These are phyloP conservation scores for Phytophthora boehmeriae DNA, from an alignment of 352 stramenopile species.

Conservation along the genomic window DNA sequence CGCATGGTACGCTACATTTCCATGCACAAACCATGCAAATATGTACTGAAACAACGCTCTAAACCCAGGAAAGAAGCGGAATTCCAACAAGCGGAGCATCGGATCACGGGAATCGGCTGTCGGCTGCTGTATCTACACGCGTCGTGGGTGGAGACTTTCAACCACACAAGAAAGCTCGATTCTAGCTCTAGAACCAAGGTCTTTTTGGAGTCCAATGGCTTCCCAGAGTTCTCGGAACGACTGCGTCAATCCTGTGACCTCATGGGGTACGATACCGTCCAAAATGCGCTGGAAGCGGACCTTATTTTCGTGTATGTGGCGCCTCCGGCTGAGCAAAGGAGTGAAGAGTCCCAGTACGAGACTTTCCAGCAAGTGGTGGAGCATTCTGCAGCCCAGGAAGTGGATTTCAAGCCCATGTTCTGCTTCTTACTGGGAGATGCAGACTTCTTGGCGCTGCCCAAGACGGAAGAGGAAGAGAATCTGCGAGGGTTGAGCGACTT, in stretches of 20 bases:
- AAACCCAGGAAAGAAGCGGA: constrained; percentile 63
- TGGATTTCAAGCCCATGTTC: constrained; percentile 55
- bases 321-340: constrained; percentile 49
- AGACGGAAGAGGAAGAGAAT: constrained; percentile 56
- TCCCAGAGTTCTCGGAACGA: constrained; percentile 46
- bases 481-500: constrained; percentile 76
- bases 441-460: constrained; percentile 56
- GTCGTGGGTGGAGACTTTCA: constrained; percentile 44
- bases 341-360: constrained; percentile 43
- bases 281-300: constrained; percentile 28
- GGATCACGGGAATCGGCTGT: constrained; percentile 64
- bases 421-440: constrained; percentile 76
- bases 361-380: constrained; percentile 46
- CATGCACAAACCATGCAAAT: neutral
- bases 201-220: constrained; percentile 62
- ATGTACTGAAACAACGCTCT: neutral
- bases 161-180: neutral
- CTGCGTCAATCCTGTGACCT: constrained; percentile 42
- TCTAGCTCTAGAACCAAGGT: constrained; percentile 21
- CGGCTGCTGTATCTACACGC: constrained; percentile 77
- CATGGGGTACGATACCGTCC: constrained; percentile 57
- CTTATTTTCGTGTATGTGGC: constrained; percentile 74
- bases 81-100: constrained; percentile 51
- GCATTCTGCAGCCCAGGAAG: constrained; percentile 17
- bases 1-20: constrained; percentile 53